A percentile compares a stretch with the other conserved stretches of the same genome.
phyloP scores from a whole-genome alignment of 2,329 filamentous ascomycete genomes.

The Stenocarpella maydis region DNA sequence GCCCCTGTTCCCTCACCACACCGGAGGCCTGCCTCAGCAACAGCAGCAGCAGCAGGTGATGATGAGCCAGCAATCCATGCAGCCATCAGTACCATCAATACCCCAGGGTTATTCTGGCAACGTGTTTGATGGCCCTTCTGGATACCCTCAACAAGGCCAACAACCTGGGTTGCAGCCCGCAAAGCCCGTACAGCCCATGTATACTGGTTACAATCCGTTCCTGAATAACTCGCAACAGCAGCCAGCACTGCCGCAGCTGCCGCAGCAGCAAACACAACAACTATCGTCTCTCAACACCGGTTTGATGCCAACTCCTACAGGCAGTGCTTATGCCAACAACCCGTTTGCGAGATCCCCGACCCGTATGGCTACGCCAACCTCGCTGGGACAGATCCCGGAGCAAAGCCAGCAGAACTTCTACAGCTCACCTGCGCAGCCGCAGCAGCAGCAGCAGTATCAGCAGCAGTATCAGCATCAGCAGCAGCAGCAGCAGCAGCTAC shows the following conservation, averaged over 20 bases:
- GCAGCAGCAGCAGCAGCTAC: conserved; percentile 37
- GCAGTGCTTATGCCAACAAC: conserved; percentile 51
- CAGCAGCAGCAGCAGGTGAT: conserved; percentile 51
- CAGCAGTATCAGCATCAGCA: conserved; percentile 35
- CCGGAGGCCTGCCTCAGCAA: conserved; percentile 64
- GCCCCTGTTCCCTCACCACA: conserved; percentile 78
- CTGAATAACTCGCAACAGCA: conserved; percentile 49
- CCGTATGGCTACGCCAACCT: conserved; percentile 56
- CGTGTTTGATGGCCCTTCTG: conserved; percentile 53
- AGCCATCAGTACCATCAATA: conserved; percentile 52
- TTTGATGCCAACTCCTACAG: conserved; percentile 28
- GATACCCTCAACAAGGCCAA: conserved; percentile 45
- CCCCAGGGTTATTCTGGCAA: conserved; percentile 51
- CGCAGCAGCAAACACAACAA: conserved; percentile 43
- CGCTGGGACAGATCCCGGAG: conserved; percentile 61
- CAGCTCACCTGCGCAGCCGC: conserved; percentile 37
- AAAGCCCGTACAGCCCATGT: conserved; percentile 47
- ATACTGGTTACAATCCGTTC: conserved; percentile 62
- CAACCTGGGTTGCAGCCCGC: conserved; percentile 39
- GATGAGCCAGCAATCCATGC: conserved; percentile 55
- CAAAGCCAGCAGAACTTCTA: conserved; percentile 57
- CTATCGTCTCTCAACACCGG: conserved; percentile 51
- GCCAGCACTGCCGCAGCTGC: conserved; percentile 42
- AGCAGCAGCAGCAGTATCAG: conserved; percentile 41
- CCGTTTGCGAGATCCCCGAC: conserved; percentile 60